A percentile compares a stretch with the other conserved stretches of the same genome.
phyloP scores from a whole-genome alignment of 2,329 filamentous ascomycete genomes.

The Aspergillus puulaauensis region DNA sequence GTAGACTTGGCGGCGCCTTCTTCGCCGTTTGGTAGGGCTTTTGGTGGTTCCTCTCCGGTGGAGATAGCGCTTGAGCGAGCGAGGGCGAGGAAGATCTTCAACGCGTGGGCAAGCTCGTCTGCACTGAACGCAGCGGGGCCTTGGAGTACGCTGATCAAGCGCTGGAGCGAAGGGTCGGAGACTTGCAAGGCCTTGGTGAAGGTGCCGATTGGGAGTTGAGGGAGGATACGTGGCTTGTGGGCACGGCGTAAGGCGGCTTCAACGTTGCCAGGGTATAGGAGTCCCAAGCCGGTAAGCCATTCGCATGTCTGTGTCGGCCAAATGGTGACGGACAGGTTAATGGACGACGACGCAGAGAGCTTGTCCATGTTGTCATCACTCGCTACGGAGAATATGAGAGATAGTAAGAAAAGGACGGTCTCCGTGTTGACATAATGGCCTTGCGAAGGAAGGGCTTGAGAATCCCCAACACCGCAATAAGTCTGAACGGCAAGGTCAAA shows the following conservation, averaged over 20 bases:
- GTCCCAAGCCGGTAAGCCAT: constrained; percentile 42
- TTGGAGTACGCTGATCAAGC: constrained; percentile 38
- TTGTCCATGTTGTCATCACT: constrained; percentile 23
- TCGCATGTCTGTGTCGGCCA: constrained; percentile 40
- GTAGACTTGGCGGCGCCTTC: background rate
- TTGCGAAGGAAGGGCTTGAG: constrained; percentile 23
- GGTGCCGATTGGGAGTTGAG: constrained; percentile 37
- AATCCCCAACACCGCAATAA: constrained; percentile 27
- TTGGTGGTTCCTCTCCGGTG: constrained; percentile 28
- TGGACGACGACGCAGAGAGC: constrained; percentile 24
- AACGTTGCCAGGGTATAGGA: constrained; percentile 40
- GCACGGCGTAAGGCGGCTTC: constrained; percentile 39
- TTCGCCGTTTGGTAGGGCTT: constrained; percentile 31
- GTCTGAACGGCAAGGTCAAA: constrained; percentile 37
- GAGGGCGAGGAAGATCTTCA: constrained; percentile 41
- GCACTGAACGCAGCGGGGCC: constrained; percentile 35
- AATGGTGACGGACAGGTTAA: constrained; percentile 32
- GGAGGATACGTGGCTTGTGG: constrained; percentile 35
- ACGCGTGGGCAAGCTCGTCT: constrained; percentile 40
- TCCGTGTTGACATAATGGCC: constrained; percentile 36
- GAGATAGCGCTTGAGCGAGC: constrained; percentile 35
- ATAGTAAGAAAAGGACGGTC: constrained; percentile 37
- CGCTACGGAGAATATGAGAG: constrained; percentile 37
- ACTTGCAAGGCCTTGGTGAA: constrained; percentile 41
- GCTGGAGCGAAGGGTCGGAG: constrained; percentile 38